Evolutionary conservation across 2,329 filamentous ascomycete genomes (phyloP).

Genomic region (Akanthomyces uredinophilus): DNA sequence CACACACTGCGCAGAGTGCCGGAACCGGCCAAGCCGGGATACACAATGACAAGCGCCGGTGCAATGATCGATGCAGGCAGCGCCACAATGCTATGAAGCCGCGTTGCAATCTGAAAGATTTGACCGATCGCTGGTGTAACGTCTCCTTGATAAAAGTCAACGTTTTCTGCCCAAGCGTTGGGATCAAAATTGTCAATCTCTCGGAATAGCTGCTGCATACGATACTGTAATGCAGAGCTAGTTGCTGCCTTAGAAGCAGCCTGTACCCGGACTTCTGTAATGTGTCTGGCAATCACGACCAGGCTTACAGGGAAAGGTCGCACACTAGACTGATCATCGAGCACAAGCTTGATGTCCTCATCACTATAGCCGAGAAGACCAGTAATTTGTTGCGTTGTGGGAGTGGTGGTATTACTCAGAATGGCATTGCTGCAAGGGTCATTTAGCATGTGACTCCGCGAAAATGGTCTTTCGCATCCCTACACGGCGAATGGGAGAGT

Average conservation of each 20-base stretch:
- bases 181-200: neutral
- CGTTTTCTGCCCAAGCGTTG: neutral
- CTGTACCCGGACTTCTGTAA: neutral
- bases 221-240: neutral
- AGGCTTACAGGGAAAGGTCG: neutral
- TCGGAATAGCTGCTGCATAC: neutral
- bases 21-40: neutral
- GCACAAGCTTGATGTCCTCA: neutral
- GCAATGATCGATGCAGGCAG: neutral
- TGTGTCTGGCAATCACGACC: neutral
- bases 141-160: neutral
- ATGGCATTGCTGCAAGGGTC: neutral
- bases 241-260: neutral
- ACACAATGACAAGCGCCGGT: neutral
- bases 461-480: no score
- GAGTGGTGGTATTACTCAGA: neutral
- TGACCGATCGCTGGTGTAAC: neutral
- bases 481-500: no score
- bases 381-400: neutral
- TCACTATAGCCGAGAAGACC: neutral
- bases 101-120: neutral
- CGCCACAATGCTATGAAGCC: neutral
- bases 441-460: neutral
- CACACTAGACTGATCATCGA: neutral
- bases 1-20: neutral